These are phyloP conservation scores for Aspergillus sp. DNA, from an alignment of 2,329 filamentous ascomycete species.

Conservation along the genomic window DNA sequence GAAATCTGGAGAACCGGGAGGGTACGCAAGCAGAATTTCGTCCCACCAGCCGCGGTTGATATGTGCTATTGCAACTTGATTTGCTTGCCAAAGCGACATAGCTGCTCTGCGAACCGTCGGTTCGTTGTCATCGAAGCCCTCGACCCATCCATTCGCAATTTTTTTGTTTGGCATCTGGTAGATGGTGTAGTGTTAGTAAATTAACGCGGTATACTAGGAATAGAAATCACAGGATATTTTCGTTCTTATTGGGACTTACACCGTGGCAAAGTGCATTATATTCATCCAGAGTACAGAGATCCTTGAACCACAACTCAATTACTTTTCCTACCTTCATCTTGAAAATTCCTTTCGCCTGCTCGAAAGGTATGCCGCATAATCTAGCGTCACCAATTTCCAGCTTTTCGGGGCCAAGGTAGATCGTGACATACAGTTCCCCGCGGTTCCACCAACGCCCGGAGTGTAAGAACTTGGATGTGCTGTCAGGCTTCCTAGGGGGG, in stretches of 20 bases:
- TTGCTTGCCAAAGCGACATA: slow-evolving; percentile 24
- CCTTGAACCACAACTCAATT: slow-evolving; percentile 33
- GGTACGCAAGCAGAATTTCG: slow-evolving; percentile 31
- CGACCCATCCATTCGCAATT: slow-evolving; percentile 32
- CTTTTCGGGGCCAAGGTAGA: slow-evolving; percentile 32
- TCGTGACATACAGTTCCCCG: slow-evolving; percentile 27
- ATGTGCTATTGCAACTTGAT: slow-evolving; percentile 32
- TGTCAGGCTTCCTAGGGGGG: slow-evolving; percentile 11
- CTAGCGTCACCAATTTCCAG: slow-evolving; percentile 29
- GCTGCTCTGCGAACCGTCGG: slow-evolving; percentile 25
- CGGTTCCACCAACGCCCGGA: slow-evolving; percentile 21
- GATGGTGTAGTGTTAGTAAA: background rate
- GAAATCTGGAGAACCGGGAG: slow-evolving; percentile 25
- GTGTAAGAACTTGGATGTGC: background rate
- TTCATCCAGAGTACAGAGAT: slow-evolving; percentile 30
- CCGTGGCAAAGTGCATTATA: slow-evolving; percentile 27
- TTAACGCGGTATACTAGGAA: background rate
- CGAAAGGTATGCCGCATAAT: slow-evolving; percentile 27
- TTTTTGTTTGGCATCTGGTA: slow-evolving; percentile 13
- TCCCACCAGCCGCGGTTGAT: slow-evolving; percentile 6
- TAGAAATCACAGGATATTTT: background rate
- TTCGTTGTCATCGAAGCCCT: slow-evolving; percentile 35
- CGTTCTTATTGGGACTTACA: slow-evolving; percentile 21
- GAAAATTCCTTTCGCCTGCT: slow-evolving; percentile 15
- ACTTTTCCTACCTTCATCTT: slow-evolving; percentile 12